A percentile compares a stretch with the other conserved stretches of the same genome.
These are phyloP conservation scores for Aspergillus carbonarius DNA, from an alignment of 2,329 filamentous ascomycete genomes.

Conservation along the genomic window DNA sequence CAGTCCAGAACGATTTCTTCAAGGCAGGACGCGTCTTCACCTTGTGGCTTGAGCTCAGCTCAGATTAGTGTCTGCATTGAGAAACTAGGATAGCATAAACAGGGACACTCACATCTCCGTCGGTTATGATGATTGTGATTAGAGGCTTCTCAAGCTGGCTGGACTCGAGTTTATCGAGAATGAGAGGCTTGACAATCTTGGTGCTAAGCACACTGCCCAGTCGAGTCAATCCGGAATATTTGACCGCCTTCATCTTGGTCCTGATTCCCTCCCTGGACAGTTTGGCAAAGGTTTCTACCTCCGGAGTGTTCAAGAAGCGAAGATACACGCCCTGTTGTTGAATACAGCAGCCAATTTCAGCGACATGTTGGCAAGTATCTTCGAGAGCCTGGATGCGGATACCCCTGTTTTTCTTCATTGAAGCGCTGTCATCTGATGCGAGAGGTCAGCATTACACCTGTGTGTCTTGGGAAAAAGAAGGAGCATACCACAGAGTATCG, in stretches of 20 bases:
- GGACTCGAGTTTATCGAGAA: neutral
- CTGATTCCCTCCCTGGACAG: neutral
- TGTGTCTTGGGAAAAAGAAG: neutral
- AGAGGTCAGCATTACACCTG: neutral
- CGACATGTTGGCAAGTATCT: neutral
- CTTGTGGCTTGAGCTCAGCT: neutral
- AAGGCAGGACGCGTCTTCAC: neutral
- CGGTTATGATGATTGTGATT: neutral
- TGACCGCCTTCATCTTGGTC: neutral
- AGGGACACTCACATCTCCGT: neutral
- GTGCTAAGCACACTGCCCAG: neutral
- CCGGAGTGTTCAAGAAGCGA: neutral
- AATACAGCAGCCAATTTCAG: neutral
- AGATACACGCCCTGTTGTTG: neutral
- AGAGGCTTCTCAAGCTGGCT: neutral
- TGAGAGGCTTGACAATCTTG: neutral
- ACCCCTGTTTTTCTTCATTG: neutral
- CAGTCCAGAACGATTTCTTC: neutral
- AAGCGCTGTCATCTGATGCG: neutral
- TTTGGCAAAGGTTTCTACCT: neutral
- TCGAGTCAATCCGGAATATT: neutral
- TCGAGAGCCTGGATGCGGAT: neutral
- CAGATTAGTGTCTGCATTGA: neutral
- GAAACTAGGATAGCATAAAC: neutral
- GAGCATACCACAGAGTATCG: conserved; percentile 2